Base-by-base conservation (phyloP, 2,329 filamentous ascomycete species). In the Xylaria arbuscula region DNA sequence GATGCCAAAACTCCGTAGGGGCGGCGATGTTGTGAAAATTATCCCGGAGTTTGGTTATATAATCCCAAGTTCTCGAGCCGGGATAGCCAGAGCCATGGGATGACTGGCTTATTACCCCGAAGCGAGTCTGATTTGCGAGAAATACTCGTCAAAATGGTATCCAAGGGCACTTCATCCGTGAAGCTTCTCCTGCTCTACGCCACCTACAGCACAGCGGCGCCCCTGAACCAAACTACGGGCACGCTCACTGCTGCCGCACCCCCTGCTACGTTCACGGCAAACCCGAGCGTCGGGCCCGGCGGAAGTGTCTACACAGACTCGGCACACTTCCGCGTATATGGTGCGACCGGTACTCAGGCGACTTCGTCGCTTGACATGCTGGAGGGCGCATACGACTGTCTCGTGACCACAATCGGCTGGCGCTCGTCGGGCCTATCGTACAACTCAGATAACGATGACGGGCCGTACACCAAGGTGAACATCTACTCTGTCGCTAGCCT, bases 391-490 rank as follows among this genome's bases (percentile, higher is more conserved):
- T 83, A 82, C 62, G 77, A 80, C 36, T 83, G 81, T 72, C 83
- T 81, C 62, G 76, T 81, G 0, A 75, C 71, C 32, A 77, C 74
- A 0, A 76, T 82, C 2, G 79, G 78, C 19, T 83, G 78, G 78
- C 77, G 81, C 2, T 82, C 81, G 0, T 74, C 81, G 0, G 81
- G 80, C 11, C 73, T 81, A 8, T 80, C 80, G 0, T 81, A 77
- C 64, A 79, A 79, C 58, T 72, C 76, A 1, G 75, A 72, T 1
- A 71, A 73, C 10, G 78, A 80, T 38, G 72, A 75, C 53, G 83
- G 83, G 0, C 80, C 83, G 0, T 83, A 74, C 68, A 80, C 80
- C 71, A 86, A 86, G 75, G 80, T 81, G 54, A 86, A 86, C 68
- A 64, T 85, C 42, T 86, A 85, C 74, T 74, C 78, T 0, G 80